Percentiles rank a stretch among this genome's conserved stretches.
Conservation (phyloP, 1,284 basidiomycete species). For the Marasmius tenuissimus region DNA sequence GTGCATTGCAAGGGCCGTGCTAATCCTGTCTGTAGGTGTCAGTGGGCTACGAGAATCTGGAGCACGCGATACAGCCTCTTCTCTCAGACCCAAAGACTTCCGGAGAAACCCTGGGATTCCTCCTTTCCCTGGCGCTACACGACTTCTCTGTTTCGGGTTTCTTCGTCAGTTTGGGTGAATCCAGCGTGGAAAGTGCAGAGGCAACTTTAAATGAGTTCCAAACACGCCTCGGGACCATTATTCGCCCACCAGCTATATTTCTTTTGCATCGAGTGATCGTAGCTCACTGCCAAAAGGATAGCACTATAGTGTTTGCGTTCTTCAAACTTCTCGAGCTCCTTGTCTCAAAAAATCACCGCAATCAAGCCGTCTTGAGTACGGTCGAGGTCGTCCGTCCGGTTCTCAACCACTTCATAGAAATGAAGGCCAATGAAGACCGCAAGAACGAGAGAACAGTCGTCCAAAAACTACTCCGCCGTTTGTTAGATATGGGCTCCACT, state of each 20-base stretch:
- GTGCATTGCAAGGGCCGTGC: background rate
- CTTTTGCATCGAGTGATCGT: conserved; percentile 52
- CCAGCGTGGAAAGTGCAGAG: conserved; percentile 42
- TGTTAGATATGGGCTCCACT: conserved; percentile 71
- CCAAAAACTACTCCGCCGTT: conserved; percentile 57
- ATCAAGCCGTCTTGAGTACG: conserved; percentile 63
- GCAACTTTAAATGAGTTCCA: conserved; percentile 31
- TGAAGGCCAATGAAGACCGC: conserved; percentile 27
- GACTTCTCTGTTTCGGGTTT: conserved; percentile 57
- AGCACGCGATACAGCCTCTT: conserved; percentile 53
- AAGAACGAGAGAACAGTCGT: conserved; percentile 51
- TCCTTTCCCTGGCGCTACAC: conserved; percentile 61
- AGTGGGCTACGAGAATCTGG: conserved; percentile 65
- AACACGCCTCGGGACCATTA: conserved; percentile 44
- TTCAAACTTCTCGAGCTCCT: conserved; percentile 66
- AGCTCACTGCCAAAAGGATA: conserved; percentile 25
- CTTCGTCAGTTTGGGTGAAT: conserved; percentile 45
- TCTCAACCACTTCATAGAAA: conserved; percentile 42
- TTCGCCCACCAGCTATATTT: conserved; percentile 53
- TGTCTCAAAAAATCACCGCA: conserved; percentile 58
- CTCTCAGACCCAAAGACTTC: conserved; percentile 45
- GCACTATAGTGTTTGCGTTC: conserved; percentile 45
- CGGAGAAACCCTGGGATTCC: conserved; percentile 57
- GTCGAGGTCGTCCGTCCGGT: conserved; percentile 54
- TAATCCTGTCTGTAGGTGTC: conserved; percentile 41